Conservation (phyloP, 352 stramenopile species). For the Phytophthora chlamydospora region DNA sequence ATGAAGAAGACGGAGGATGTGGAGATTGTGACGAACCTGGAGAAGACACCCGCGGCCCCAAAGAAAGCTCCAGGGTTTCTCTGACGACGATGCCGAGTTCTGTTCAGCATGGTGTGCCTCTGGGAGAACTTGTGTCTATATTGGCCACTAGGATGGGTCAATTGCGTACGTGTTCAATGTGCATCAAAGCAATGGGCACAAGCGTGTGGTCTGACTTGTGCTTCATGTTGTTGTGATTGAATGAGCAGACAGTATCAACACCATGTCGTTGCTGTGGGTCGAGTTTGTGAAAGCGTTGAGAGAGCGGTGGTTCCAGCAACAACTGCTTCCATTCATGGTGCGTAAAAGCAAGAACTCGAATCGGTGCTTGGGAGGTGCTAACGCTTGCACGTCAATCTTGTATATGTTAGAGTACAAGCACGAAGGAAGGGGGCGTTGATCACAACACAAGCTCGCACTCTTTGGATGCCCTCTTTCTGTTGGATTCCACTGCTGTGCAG, state of each 20-base stretch:
- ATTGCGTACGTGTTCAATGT: constrained; percentile 46
- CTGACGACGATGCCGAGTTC: constrained; percentile 26
- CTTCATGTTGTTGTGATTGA: constrained; percentile 25
- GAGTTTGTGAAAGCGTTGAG: constrained; percentile 83
- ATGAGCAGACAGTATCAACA: constrained; percentile 65
- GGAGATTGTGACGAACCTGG: constrained; percentile 12
- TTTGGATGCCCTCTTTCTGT: constrained; percentile 58
- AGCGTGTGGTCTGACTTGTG: constrained; percentile 4
- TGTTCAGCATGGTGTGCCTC: constrained; percentile 54
- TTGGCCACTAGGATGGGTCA: constrained; percentile 71
- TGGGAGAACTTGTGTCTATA: constrained; percentile 75
- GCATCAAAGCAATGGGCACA: background rate
- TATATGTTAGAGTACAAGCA: constrained; percentile 35
- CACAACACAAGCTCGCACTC: constrained; percentile 43
- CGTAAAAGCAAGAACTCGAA: background rate
- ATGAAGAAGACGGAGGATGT: constrained; percentile 31
- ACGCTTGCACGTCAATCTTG: constrained; percentile 2
- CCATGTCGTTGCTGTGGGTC: constrained; percentile 82
- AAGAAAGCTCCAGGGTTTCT: background rate
- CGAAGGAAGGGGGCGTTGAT: constrained; percentile 27
- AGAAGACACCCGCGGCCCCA: constrained; percentile 7
- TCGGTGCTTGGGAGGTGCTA: background rate
- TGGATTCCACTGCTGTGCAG: constrained; percentile 52
- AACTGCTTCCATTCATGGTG: constrained; percentile 79
- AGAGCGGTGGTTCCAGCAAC: constrained; percentile 71